Evolutionary conservation across 768 basidiomycete species (phyloP), one percentile per base, ranked within the genome.

Genomic region (Trametes maxima): DNA sequence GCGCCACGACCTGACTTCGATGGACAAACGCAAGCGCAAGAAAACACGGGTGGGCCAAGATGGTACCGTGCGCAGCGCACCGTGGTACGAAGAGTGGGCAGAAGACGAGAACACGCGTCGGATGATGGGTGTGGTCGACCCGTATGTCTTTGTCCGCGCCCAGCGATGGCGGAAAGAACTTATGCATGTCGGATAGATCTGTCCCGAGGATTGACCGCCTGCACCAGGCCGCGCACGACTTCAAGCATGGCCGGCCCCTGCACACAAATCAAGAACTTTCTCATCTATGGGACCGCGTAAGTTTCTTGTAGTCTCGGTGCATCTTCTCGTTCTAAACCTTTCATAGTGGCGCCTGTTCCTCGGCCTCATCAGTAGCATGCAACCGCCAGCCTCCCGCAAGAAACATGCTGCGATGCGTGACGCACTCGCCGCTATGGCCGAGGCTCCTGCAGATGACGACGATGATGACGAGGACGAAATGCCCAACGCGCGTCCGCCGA

Each of bases 41-140:
- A 84, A 80, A 70, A 76, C 70, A 59, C 76, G 73, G 57, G 65
- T 47, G 10, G 44, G 45, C 5, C 66, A 50, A 24, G 49, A 61
- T 47, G 69, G 63, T 17, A 67, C 69, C 2, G 59, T 61, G 47
- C 72, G 71, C 35, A 73, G 70, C 53, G 54, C 68, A 17, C 75
- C 76, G 43, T 92, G 89, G 89, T 89, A 81, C 76, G 84, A 89
- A 60, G 75, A 83, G n/a, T 92, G 90, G 90, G 82, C 81, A 51
- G 83, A 87, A 43, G 77, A 75, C 3, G 89, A 91, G 69, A 72
- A 77, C 49, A 72, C 79, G 35, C 76, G 84, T 59, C 71, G 76
- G 40, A 74, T 69, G 4, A 74, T 68, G 28, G 73, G 73, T 43
- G 75, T 72, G 37, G 82, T 81, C 58, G 78, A 89, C 68, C 71